Evolutionary conservation across 2,329 filamentous ascomycete genomes (phyloP), one percentile per base, ranked within the genome.

Genomic region (Orbilia quercus): DNA sequence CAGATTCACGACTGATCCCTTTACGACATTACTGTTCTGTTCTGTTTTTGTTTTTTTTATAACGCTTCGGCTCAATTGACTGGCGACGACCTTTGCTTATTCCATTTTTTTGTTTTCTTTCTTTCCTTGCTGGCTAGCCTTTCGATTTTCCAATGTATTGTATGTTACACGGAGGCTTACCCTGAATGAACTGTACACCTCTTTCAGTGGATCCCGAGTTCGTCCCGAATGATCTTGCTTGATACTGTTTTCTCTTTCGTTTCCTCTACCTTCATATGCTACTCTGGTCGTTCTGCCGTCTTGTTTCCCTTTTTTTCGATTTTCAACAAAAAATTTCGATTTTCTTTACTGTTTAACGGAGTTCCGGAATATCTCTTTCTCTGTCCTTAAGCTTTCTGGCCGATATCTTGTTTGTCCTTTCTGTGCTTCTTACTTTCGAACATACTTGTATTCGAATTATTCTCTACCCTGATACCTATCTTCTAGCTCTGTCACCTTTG

Each of bases 151-250:
- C 18, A 57, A 72, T 72, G 60, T 72, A 72, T 60, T 72, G 59
- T 72, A 72, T 53, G 59, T 64, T 72, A 65, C 59, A 72, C 59
- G 67, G 67, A 65, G 59, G 53, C 67, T 38, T 59, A 45, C 70
- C 50, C 69, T 70, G 73, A 65, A 75, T 75, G 51, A 63, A 62
- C 50, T 63, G 62, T 67, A 60, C 22, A 50, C 50, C 45, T 67
- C 36, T 62, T 44, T 60, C 47, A 44, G 47, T 53, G 58, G 71
- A 47, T 55, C 36, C 51, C 42, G 62, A 69, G 60, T 59, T 75
- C 50, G 50, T 25, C 42, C 40, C 44, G 48, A 74, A 65, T 67
- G 63, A 70, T 58, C 62, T 76, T 77, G 76, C 75, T 76, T 74
- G 72, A 77, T 75, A 63, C 47, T 74, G 45, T 73, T 64, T 23